A percentile compares a stretch with the other conserved stretches of the same genome.
phyloP scores from a whole-genome alignment of 2,329 filamentous ascomycete genomes.

The Aspergillus fumigatiaffinis region DNA sequence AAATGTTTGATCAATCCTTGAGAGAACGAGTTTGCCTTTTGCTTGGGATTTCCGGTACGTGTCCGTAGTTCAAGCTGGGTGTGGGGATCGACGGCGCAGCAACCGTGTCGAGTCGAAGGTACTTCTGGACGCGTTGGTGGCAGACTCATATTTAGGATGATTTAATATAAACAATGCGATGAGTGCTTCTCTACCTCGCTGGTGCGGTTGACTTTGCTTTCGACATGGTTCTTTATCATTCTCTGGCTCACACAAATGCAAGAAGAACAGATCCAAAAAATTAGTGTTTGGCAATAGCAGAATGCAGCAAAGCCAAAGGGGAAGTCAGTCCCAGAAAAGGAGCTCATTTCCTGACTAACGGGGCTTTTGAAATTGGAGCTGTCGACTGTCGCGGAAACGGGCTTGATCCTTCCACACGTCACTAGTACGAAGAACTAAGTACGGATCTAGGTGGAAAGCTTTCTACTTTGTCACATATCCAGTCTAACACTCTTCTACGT shows the following conservation, averaged over 20 bases:
- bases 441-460: neutral
- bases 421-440: neutral
- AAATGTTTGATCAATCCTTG: neutral
- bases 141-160: neutral
- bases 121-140: neutral
- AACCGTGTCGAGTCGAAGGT: slow-evolving; percentile 12
- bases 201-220: neutral
- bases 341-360: neutral
- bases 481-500: too few relatives aligned
- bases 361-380: slow-evolving; percentile 2
- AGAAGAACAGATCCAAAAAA: neutral
- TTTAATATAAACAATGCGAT: neutral
- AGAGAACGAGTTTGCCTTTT: slow-evolving; percentile 4
- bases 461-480: too few relatives aligned
- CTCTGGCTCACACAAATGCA: neutral
- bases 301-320: neutral
- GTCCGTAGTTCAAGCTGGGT: neutral
- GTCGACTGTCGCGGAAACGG: slow-evolving; percentile 9
- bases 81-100: slow-evolving; percentile 26
- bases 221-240: neutral
- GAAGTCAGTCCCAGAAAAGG: neutral
- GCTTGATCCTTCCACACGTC: neutral
- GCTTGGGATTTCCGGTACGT: slow-evolving; percentile 5
- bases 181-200: neutral
- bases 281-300: neutral